These are phyloP conservation scores for Podospora fimiseda DNA, from an alignment of 495 filamentous ascomycete species.

Conservation along the genomic window DNA sequence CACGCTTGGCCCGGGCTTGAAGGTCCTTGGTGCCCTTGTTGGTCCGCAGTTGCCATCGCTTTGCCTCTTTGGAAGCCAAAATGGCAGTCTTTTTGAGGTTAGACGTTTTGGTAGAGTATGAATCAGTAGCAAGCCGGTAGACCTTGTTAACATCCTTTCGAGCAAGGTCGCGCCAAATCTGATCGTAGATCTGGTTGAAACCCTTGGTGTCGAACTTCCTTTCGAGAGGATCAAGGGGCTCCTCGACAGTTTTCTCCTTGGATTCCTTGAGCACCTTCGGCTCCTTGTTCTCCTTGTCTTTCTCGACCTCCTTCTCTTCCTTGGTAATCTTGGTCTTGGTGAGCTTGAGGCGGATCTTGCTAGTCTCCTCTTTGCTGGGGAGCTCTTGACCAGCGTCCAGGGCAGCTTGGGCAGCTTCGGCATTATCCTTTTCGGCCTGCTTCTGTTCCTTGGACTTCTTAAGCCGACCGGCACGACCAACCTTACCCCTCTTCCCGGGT, in stretches of 20 bases:
- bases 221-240: constrained; percentile 43
- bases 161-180: constrained; percentile 94
- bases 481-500: constrained; percentile 59
- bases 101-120: constrained; percentile 73
- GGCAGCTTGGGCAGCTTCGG: constrained; percentile 80
- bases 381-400: constrained; percentile 77
- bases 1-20: constrained; percentile 91
- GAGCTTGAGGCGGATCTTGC: constrained; percentile 52
- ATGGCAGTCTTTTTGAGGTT: constrained; percentile 97
- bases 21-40: constrained; percentile 99
- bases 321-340: constrained; percentile 30
- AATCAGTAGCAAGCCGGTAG: constrained; percentile 74
- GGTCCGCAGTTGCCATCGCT: constrained; percentile 91
- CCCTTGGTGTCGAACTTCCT: constrained; percentile 76
- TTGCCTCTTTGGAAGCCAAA: constrained; percentile 92
- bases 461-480: constrained; percentile 58
- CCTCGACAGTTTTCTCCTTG: constrained; percentile 56
- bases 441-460: constrained; percentile 97
- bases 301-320: constrained; percentile 29
- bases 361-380: constrained; percentile 61
- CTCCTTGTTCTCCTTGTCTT: constrained; percentile 43
- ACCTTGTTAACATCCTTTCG: constrained; percentile 91
- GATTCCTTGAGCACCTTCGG: constrained; percentile 50
- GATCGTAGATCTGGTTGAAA: constrained; percentile 95
- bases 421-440: constrained; percentile 87